Evolutionary conservation across 2,329 filamentous ascomycete genomes (phyloP).

Genomic region (Aspergillus ruber): DNA sequence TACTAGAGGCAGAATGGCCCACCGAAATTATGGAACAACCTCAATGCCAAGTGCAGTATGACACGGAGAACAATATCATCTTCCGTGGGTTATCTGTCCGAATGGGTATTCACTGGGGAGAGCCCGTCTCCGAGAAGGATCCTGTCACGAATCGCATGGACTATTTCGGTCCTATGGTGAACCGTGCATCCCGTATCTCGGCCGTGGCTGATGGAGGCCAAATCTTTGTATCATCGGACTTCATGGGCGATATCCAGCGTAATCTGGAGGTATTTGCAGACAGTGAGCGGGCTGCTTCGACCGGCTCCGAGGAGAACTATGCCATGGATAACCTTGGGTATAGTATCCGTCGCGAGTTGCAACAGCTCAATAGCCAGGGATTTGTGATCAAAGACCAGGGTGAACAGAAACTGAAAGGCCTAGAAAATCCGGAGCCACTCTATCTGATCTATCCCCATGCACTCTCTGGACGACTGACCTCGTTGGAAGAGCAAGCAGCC

Average conservation of each 20-base stretch:
- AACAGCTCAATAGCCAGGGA: constrained; percentile 79
- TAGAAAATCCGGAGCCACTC: constrained; percentile 93
- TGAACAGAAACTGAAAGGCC: constrained; percentile 88
- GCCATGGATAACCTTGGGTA: constrained; percentile 68
- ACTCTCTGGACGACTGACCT: constrained; percentile 62
- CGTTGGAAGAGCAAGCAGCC: constrained; percentile 44
- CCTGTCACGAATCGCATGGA: constrained; percentile 98
- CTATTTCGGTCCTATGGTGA: constrained; percentile 99
- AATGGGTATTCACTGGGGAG: constrained; percentile 96
- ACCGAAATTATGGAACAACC: constrained; percentile 83
- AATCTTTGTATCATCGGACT: constrained; percentile 93
- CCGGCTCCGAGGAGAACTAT: constrained; percentile 65
- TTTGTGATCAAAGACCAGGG: constrained; percentile 97
- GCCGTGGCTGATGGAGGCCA: constrained; percentile 93
- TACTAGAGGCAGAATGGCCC: constrained; percentile 88
- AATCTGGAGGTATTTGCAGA: constrained; percentile 87
- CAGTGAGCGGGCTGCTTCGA: constrained; percentile 63
- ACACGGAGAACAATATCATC: constrained; percentile 80
- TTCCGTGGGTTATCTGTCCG: constrained; percentile 91
- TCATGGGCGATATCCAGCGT: constrained; percentile 90
- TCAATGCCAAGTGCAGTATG: constrained; percentile 73
- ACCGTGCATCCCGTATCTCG: constrained; percentile 89
- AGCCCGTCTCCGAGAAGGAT: constrained; percentile 89
- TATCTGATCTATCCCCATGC: constrained; percentile 93
- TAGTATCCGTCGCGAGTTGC: constrained; percentile 78